Conservation (phyloP, 2,329 filamentous ascomycete species). For the Elsinoe fawcettii region DNA sequence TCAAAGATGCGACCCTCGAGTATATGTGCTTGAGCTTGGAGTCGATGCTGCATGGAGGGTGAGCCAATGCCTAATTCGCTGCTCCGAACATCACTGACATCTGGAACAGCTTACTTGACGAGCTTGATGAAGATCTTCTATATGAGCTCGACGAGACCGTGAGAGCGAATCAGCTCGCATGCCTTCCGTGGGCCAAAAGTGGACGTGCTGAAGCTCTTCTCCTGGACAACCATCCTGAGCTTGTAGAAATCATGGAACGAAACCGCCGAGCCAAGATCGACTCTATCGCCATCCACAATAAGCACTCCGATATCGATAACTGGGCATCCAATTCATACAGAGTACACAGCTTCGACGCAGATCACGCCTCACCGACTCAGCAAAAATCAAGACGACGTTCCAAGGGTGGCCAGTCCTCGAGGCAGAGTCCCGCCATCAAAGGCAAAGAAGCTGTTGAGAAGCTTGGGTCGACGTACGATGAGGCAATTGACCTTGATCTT, state of each 20-base stretch:
- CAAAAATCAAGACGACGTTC: conserved; percentile 37
- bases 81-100: conserved; percentile 18
- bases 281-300: conserved; percentile 62
- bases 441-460: conserved; percentile 43
- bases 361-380: conserved; percentile 39
- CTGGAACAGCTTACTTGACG: conserved; percentile 58
- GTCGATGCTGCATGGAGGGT: conserved; percentile 81
- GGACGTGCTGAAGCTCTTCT: conserved; percentile 61
- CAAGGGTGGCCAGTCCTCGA: conserved; percentile 35
- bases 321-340: conserved; percentile 54
- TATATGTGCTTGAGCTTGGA: conserved; percentile 91
- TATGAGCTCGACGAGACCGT: conserved; percentile 72
- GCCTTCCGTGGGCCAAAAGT: conserved; percentile 68
- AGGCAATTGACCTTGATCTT: conserved; percentile 10
- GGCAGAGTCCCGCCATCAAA: conserved; percentile 60
- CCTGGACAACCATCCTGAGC: conserved; percentile 55
- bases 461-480: conserved; percentile 17
- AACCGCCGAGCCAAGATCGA: conserved; percentile 63
- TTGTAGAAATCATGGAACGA: conserved; percentile 59
- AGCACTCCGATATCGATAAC: conserved; percentile 58
- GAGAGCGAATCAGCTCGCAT: conserved; percentile 71
- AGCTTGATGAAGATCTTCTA: conserved; percentile 77
- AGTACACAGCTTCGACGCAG: conserved; percentile 59
- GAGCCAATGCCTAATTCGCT: conserved; percentile 20
- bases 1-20: conserved; percentile 81